Evolutionary conservation across 805 yeast species (phyloP), one percentile per base, ranked within the genome.

Genomic region (Saturnispora zaruensis): DNA sequence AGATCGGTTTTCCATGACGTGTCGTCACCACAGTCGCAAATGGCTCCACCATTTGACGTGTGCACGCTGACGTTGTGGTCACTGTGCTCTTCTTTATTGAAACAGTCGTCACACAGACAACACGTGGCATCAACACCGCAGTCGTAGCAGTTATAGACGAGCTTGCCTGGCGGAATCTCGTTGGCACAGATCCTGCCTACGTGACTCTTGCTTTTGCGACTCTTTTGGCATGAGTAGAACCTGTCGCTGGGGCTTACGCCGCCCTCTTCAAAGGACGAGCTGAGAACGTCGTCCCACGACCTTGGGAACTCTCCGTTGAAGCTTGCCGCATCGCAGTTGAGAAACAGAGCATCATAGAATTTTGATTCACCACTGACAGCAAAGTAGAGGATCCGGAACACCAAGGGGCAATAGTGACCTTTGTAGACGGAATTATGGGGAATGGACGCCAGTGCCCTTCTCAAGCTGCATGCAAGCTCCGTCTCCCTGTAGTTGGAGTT

Each of bases 71-170:
- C 85, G 52, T 77, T 77, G 60, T 86, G 95, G 47, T 74, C 81
- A 13, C 65, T 60, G 62, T 86, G 95, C 57, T 84, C 87, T 4
- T 74, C 75, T 49, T 76, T 74, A 61, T 83, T 82, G 67, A 84
- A 86, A 62, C 95, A 86, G 56, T 79, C 68, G 11, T 74, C 77
- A 65, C 95, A 86, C 25, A 86, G 62, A 32, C 87, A 89, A 70
- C 95, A 86, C 0, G 90, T 82, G 7, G 79, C 80, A 64, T 86
- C 95, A 53, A 75, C 77, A 0, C 86, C 87, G 70, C 95, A 86
- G 51, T 84, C 87, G 32, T 71, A 71, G 60, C 95, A 86, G 49
- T 87, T 70, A 61, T 82, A 86, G 20, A 84, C 82, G 0, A 83
- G 79, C 53, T 82, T 86, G 23, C 84, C 84, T 3, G 64, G 58